Evolutionary conservation across 345 rosid species (phyloP), one percentile per base, ranked within the genome.

Genomic region (Fremontodendron californicum): DNA sequence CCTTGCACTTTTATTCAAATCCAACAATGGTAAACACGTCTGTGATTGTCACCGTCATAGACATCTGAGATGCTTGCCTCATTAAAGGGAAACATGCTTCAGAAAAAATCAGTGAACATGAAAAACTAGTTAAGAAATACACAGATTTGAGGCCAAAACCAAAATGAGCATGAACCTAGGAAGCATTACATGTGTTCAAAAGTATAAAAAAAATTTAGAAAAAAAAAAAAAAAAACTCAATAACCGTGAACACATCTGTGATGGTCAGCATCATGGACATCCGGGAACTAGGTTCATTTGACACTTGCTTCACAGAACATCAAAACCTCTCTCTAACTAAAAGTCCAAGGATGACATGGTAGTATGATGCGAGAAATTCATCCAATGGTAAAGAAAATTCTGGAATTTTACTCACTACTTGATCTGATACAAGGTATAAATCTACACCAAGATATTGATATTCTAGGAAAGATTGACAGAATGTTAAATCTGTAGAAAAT

Each of bases 1-100:
- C 73, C 76, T 78, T 70, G 77, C 35, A 46, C 82, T 75, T 78
- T 48, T 83, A 74, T 46, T 74, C 81, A 69, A 62, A 80, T 55
- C 69, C 79, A 83, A 72, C 78, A 78, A 78, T 49, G 72, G 70
- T 71, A 49, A 80, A 75, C 67, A 75, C 58, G 57, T 65, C 64
- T 74, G 79, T 77, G 68, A 81, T 78, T 65, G 71, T 73, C 9
- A 65, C 64, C 18, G 49, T 81, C 82, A 75, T 55, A 75, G 78
- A 76, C 7, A 64, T 62, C 81, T 68, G 72, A 52, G 18, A 79
- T 54, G 66, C 54, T 75, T 73, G 78, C 66, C 72, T 73, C 73
- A 77, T 35, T 84, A 75, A 71, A 81, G 48, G 48, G 58, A 49
- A 63, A 79, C 46, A 42, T 64, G 79, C 80, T 74, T 67, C 81